Base-by-base conservation (phyloP, 2,329 filamentous ascomycete genomes). In the Nemania sp. region DNA sequence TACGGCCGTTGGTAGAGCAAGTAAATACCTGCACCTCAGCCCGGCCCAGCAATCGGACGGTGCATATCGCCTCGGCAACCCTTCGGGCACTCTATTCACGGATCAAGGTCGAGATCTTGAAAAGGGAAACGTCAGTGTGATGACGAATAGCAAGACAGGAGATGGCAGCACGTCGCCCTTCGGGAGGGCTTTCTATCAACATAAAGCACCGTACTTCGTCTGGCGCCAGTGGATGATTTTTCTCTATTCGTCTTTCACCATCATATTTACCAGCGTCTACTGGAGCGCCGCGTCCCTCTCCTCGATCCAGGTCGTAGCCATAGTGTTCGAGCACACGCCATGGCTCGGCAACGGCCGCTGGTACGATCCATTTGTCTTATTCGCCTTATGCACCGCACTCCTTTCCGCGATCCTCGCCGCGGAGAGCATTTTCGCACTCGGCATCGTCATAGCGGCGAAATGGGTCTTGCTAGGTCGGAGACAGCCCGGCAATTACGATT, bases 181-280 rank as follows among this genome's bases (percentile, higher is more conserved):
- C 63, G 83, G 83, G 32, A 77, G 81, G 10, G 83, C 83, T 2
- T 85, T 85, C 69, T 85, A 85, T 71, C 73, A 79, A 47, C 75
- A 76, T 17, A 71, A 79, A 49, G 80, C 82, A 1, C 74, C 79
- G 1, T 85, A 84, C 72, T 73, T 75, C 43, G 83, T 85, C 21
- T 72, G 82, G 43, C 76, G 78, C 1, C 78, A 78, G 11, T 75
- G 75, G 55, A 70, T 75, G 12, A 83, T 84, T 64, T 79, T 82
- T 67, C 70, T 76, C 58, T 85, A 85, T 71, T 83, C 80, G 1
- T 72, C 76, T 10, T 71, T 79, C 63, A 76, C 78, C 49, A 77
- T 76, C 10, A 72, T 84, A 39, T 73, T 81, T 62, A 79, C 78
- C 4, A 72, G 77, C 0, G 72, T 82, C 49, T 83, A 78, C 71